Conservation (phyloP, 805 yeast genomes). For the Barnettozyma sucrosica region DNA sequence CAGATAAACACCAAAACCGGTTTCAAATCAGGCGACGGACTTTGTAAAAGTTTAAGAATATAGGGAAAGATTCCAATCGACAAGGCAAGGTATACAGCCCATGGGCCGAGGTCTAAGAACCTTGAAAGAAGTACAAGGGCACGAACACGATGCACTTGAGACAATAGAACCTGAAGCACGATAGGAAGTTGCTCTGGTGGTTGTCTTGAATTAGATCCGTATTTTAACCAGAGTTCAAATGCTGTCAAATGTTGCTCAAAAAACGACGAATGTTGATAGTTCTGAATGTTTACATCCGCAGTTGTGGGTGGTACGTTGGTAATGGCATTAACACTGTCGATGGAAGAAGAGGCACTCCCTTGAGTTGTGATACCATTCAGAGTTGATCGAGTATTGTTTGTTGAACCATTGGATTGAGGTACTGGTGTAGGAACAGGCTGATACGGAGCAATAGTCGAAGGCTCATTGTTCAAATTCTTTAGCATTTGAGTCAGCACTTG, state of each 20-base stretch:
- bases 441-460: slow-evolving; percentile 20
- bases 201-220: slow-evolving; percentile 73
- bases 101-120: slow-evolving; percentile 90
- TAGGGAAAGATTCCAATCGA: slow-evolving; percentile 96
- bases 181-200: slow-evolving; percentile 94
- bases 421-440: slow-evolving; percentile 4
- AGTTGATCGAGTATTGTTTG: slow-evolving; percentile 10
- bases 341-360: neutral
- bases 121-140: slow-evolving; percentile 80
- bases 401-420: slow-evolving; percentile 3
- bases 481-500: slow-evolving; percentile 77
- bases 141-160: slow-evolving; percentile 89
- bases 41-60: slow-evolving; percentile 80
- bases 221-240: slow-evolving; percentile 92
- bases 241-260: slow-evolving; percentile 96
- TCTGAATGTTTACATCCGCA: slow-evolving; percentile 29
- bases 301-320: slow-evolving; percentile 2
- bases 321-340: neutral
- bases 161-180: slow-evolving; percentile 82
- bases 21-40: slow-evolving; percentile 92
- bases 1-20: slow-evolving; percentile 94
- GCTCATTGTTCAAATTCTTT: slow-evolving; percentile 33
- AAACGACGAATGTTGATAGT: slow-evolving; percentile 86
- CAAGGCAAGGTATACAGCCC: slow-evolving; percentile 92
- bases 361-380: neutral